Base-by-base conservation (phyloP, 139 green algal species). In the Chlorella ohadii region DNA sequence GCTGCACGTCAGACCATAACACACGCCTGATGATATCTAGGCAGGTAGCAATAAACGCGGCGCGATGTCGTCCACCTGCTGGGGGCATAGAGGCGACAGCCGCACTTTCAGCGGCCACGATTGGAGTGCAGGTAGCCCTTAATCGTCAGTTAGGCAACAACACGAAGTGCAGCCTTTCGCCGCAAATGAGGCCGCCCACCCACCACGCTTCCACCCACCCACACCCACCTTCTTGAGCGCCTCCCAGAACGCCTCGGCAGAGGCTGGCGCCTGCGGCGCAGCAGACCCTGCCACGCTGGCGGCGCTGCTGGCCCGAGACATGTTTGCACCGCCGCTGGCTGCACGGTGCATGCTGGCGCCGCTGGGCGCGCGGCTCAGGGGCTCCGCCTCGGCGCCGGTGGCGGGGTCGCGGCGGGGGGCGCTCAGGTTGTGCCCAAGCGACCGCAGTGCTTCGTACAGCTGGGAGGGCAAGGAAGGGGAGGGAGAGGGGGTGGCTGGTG, bases 21-120 rank as follows among this genome's bases (percentile, higher is more conserved):
- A n/a, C n/a, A n/a, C n/a, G n/a, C n/a, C n/a, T n/a, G n/a, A n/a
- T n/a, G n/a, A n/a, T n/a, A n/a, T n/a, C n/a, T n/a, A n/a, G n/a
- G n/a, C n/a, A n/a, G n/a, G n/a, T n/a, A n/a, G n/a, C n/a, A n/a
- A n/a, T n/a, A n/a, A n/a, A n/a, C n/a, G 64, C 34, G 64, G 63
- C 15, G 81, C 81, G 3, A 73, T 34, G 28, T 75, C 81, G n/a
- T 85, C 81, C 36, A 87, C 61, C 81, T 86, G 67, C n/a, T n/a
- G n/a, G n/a, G n/a, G n/a, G n/a, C n/a, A n/a, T n/a, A n/a, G n/a
- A n/a, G n/a, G n/a, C n/a, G n/a, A n/a, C n/a, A n/a, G n/a, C n/a
- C n/a, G n/a, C n/a, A n/a, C n/a, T n/a, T n/a, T n/a, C n/a, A n/a
- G n/a, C n/a, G n/a, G n/a, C n/a, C n/a, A n/a, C n/a, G n/a, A n/a